Evolutionary conservation across 306 rosid genomes (phyloP), one percentile per base, ranked within the genome.

Genomic region (Begonia masoniana): DNA sequence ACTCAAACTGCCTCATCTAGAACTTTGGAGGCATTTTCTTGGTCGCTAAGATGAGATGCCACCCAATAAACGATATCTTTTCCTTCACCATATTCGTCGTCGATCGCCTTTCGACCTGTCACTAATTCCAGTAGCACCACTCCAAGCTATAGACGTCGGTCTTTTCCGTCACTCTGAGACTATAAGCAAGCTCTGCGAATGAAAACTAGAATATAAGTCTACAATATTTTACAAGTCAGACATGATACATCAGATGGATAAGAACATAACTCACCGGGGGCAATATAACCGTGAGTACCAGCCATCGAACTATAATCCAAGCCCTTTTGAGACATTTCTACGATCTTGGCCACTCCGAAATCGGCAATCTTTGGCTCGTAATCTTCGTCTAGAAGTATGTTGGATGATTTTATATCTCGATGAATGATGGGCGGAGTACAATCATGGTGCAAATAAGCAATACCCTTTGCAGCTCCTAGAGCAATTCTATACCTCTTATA

Each of bases 251-350:
- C 35, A 26, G 6, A 26, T 26, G 35, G 4, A 26, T 26, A 26
- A 26, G 39, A 31, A 31, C 13, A 59, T 70, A 70, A 57, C 81
- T 73, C 61, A 92, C 99, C 99, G 19, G 99, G 99, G 64, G 99
- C 99, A 79, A 92, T 73, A 56, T 92, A 92, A 19, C 99, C 99
- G 66, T 83, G 87, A 26, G 99, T 92, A 47, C 99, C 96, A 10
- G 95, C 96, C 42, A 92, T 54, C 64, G 67, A 73, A 83, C 82
- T 92, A 68, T 56, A 57, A 53, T 68, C 84, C 60, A 70, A 68
- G 57, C 62, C 82, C 59, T 65, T 73, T 14, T 23, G 65, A 56
- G 74, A 74, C 55, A 72, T 75, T 47, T 78, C 86, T 26, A 75
- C 88, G 62, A 81, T 68, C 68, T 78, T 92, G 43, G 99, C 99